These are phyloP conservation scores for Mortierella sp. DNA, from an alignment of 371 early-diverging fungal species.

Conservation along the genomic window DNA sequence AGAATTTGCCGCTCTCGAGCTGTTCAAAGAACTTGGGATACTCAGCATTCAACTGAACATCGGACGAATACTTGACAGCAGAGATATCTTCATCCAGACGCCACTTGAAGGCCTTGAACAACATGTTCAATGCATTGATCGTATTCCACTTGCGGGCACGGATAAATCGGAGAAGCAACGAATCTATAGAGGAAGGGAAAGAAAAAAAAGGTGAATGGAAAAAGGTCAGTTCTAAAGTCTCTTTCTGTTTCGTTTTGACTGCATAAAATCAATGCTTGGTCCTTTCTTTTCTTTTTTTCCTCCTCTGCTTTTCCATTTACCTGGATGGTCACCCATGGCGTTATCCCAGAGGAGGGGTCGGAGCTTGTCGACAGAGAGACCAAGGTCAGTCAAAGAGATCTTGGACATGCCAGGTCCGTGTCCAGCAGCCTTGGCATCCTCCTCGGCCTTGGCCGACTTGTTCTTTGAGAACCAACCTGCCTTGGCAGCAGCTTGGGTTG, in stretches of 20 bases:
- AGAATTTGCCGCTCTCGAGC: conserved; percentile 56
- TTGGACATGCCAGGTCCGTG: conserved; percentile 39
- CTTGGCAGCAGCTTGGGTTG: conserved; percentile 30
- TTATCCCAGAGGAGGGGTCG: conserved; percentile 43
- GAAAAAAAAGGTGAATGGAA: conserved; percentile 6
- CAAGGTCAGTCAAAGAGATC: conserved; percentile 30
- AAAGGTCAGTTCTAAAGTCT: too few species aligned
- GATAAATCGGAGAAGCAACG: conserved; percentile 67
- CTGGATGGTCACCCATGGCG: conserved; percentile 46
- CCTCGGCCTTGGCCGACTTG: conserved; percentile 33
- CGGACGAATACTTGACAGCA: conserved; percentile 3
- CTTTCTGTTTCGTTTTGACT: too few species aligned
- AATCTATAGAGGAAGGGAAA: conserved; percentile 68
- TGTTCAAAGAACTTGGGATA: conserved; percentile 54
- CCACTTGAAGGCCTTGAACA: conserved; percentile 70
- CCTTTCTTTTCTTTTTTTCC: too few species aligned
- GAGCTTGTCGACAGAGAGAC: conserved; percentile 36
- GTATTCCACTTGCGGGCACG: conserved; percentile 80
- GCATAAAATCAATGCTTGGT: too few species aligned
- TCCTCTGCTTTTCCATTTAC: conserved; percentile 2
- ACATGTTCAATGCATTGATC: conserved; percentile 68
- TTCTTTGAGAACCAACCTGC: conserved; percentile 34
- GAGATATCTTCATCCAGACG: conserved; percentile 64
- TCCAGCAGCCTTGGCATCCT: conserved; percentile 35
- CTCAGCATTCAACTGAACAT: conserved; percentile 46